Evolutionary conservation across 768 basidiomycete species (phyloP), one percentile per base, ranked within the genome.

Genomic region (Pleurotus giganteus): DNA sequence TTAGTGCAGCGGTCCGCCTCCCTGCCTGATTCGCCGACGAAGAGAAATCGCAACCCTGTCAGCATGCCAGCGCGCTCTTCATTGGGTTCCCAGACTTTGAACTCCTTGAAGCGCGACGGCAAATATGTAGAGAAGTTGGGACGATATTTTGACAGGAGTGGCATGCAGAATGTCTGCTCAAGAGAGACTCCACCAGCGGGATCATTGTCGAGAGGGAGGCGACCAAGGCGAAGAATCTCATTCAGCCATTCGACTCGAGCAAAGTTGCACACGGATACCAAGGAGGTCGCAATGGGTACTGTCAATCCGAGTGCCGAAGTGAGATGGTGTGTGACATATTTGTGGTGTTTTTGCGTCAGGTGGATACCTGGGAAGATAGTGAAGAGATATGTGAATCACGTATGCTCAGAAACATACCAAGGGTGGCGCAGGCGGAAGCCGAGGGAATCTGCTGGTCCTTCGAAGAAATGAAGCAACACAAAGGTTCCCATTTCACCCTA

Each of bases 211-310:
- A 64, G 64, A 3, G 71, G 66, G 9, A 72, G 60, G 15, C 60
- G 67, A 6, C 83, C 84, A 0, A 83, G 70, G 2, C 77, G 75
- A 27, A 90, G 56, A 27, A 89, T 63, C 53, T 89, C 84, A 5
- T 68, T 66, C 23, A 91, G 67, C 89, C 89, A 92, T 44, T 86
- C 83, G 0, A 77, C 73, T 55, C 75, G 89, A 28, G 86, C 87
- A 45, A 91, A 77, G 9, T 77, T 74, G 12, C 79, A 74, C 0
- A 78, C 71, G 2, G 80, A 78, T 13, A 91, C 67, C 8, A 91
- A 74, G 11, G 89, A 88, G 0, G 78, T 69, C 0, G 82, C 82
- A 21, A 84, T 71, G 0, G 74, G 57, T 0, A 82, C 68, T 6
- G 74, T 78, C n/a, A 82, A 71, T 3, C 73, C 64, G 53, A 79